A percentile compares a stretch with the other conserved stretches of the same genome.
Evolutionary conservation across 345 rosid species (phyloP).

Genomic region (Erodium maritimum): DNA sequence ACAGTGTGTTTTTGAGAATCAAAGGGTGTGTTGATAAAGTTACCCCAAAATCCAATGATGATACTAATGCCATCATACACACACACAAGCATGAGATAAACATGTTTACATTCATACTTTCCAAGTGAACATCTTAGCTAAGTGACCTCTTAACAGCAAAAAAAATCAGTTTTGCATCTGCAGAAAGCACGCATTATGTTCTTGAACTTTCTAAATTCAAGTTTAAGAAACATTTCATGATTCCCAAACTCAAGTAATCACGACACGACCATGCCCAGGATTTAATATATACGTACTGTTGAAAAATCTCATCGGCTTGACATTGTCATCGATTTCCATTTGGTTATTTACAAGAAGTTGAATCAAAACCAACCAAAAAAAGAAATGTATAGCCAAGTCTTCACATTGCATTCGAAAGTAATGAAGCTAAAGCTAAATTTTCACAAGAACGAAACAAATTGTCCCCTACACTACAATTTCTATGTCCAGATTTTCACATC

Average conservation of each 20-base stretch:
- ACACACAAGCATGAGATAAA: too few relatives aligned
- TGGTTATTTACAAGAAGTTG: not conserved
- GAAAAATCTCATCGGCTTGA: not conserved
- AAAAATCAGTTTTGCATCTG: too few relatives aligned
- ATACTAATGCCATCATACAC: not conserved
- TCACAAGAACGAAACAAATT: too few relatives aligned
- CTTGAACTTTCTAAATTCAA: not conserved
- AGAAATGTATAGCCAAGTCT: not conserved
- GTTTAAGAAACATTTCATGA: too few relatives aligned
- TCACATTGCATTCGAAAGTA: not conserved
- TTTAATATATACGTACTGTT: too few relatives aligned
- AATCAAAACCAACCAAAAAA: not conserved
- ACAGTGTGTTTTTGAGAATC: too few relatives aligned
- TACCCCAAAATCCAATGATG: too few relatives aligned
- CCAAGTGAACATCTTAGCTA: too few relatives aligned
- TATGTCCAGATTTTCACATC: not conserved
- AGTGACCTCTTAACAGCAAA: too few relatives aligned
- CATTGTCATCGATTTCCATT: not conserved
- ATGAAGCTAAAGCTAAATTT: not conserved
- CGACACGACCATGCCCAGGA: not conserved
- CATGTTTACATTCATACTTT: too few relatives aligned
- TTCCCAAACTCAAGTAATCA: not conserved
- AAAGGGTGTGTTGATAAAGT: too few relatives aligned
- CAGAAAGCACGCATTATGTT: not conserved
- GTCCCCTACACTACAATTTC: not conserved